phyloP scores from a whole-genome alignment of 441 rosid species.

The Euphorbia celastroides region DNA sequence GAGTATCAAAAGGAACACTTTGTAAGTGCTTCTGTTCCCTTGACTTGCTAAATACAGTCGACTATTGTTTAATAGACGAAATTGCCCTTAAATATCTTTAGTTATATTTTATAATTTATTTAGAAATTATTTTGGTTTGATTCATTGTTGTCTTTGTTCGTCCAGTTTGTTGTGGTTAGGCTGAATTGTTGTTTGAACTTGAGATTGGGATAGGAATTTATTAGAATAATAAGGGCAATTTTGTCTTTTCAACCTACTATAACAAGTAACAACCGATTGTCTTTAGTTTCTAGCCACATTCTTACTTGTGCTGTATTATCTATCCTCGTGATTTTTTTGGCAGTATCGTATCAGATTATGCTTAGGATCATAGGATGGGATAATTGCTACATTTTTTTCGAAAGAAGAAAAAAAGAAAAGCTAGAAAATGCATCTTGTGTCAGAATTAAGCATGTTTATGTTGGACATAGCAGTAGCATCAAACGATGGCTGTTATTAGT shows the following conservation, averaged over 20 bases:
- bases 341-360: neutral
- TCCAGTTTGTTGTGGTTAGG: too few species aligned
- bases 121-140: too few species aligned
- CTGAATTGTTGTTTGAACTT: too few species aligned
- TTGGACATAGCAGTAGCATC: neutral
- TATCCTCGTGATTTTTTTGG: neutral
- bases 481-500: neutral
- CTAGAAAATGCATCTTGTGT: neutral
- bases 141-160: too few species aligned
- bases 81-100: too few species aligned
- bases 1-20: constrained; percentile 61
- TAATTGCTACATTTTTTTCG: neutral
- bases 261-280: too few species aligned
- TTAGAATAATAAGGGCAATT: too few species aligned
- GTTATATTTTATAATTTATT: too few species aligned
- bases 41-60: too few species aligned
- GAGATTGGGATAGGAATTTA: too few species aligned
- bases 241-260: too few species aligned
- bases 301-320: neutral
- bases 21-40: constrained; percentile 46
- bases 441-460: neutral
- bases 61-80: too few species aligned
- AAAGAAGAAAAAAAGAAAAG: neutral
- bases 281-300: neutral
- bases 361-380: neutral